A percentile compares a stretch with the other conserved stretches of the same genome.
Evolutionary conservation across 2,329 filamentous ascomycete species (phyloP).

Genomic region (Blumeriella jaapii): DNA sequence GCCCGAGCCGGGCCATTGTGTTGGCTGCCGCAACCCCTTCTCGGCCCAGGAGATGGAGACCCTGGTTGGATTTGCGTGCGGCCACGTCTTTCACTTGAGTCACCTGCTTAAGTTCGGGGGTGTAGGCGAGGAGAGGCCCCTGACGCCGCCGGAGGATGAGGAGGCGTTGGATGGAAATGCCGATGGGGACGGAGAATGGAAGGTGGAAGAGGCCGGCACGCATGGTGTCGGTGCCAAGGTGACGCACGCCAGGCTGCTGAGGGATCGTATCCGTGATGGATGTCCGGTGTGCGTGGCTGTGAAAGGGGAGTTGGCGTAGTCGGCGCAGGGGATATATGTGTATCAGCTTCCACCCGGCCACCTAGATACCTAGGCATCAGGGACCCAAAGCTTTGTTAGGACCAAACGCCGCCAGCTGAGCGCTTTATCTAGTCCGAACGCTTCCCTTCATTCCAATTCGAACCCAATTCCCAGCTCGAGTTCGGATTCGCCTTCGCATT

Average conservation of each 20-base stretch:
- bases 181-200: constrained; percentile 30
- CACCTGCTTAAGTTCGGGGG: constrained; percentile 52
- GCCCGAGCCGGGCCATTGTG: constrained; percentile 44
- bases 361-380: too few species aligned
- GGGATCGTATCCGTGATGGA: constrained; percentile 55
- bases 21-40: constrained; percentile 44
- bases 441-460: too few species aligned
- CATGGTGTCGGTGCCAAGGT: constrained; percentile 77
- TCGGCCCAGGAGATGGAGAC: constrained; percentile 55
- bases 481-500: too few species aligned
- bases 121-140: constrained; percentile 28
- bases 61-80: constrained; percentile 69
- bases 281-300: constrained; percentile 44
- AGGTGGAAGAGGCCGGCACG: constrained; percentile 30
- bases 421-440: too few species aligned
- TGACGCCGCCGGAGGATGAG: constrained; percentile 27
- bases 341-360: too few species aligned
- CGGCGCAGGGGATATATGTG: not conserved
- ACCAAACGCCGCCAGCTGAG: too few species aligned
- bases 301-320: constrained; percentile 2
- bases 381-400: too few species aligned
- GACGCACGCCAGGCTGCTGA: constrained; percentile 68
- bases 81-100: constrained; percentile 68
- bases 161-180: constrained; percentile 36
- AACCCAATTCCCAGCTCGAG: too few species aligned